Percentiles rank a stretch among this genome's conserved stretches.
phyloP scores from a whole-genome alignment of 257 asterid genomes.

The Thymus quinquecostatus region DNA sequence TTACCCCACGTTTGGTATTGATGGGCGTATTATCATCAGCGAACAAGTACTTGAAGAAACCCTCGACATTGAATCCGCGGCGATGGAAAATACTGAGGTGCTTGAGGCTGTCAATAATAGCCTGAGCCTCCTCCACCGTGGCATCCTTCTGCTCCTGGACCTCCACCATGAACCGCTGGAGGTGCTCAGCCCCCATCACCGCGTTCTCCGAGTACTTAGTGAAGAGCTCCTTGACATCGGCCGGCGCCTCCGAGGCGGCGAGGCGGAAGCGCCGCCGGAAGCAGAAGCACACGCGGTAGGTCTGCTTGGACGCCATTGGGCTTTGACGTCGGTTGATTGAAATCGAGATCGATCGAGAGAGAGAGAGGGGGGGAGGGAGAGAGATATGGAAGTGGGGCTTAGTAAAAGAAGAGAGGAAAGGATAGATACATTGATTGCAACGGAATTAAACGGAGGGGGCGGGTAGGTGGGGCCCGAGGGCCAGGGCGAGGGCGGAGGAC shows the following conservation, averaged over 20 bases:
- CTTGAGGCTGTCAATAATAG: conserved; percentile 41
- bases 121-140: conserved; percentile 53
- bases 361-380: not conserved
- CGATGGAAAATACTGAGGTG: conserved; percentile 47
- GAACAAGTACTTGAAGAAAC: conserved; percentile 53
- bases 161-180: conserved; percentile 49
- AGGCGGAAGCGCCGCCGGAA: conserved; percentile 58
- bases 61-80: conserved; percentile 48
- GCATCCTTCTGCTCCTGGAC: conserved; percentile 53
- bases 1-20: conserved; percentile 48
- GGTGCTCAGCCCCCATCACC: conserved; percentile 43
- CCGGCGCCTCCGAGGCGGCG: conserved; percentile 57
- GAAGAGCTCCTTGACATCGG: conserved; percentile 46
- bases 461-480: conserved; percentile 30
- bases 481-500: conserved; percentile 3
- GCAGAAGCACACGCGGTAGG: conserved; percentile 60
- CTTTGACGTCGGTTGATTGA: not conserved
- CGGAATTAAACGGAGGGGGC: conserved; percentile 4
- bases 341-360: not conserved
- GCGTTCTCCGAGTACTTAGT: conserved; percentile 50
- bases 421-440: conserved; percentile 31
- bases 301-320: conserved; percentile 46
- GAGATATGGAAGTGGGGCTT: not conserved
- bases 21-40: conserved; percentile 54
- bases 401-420: not conserved